Evolutionary conservation across 768 basidiomycete species (phyloP).

Genomic region (Mycena pura): DNA sequence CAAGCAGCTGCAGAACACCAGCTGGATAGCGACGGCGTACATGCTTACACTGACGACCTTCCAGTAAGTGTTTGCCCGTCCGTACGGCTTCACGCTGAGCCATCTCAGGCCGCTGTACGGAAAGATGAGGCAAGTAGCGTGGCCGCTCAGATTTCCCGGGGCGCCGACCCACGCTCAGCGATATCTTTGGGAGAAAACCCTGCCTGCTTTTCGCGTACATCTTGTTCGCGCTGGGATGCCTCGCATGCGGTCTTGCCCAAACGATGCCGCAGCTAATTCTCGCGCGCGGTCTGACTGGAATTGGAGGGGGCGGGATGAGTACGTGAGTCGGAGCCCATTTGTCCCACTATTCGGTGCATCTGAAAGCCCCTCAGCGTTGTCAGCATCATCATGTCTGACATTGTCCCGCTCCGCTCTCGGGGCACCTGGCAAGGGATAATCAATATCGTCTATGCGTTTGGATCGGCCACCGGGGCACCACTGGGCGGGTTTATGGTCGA

Average conservation of each 20-base stretch:
- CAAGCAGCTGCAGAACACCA: slow-evolving; percentile 66
- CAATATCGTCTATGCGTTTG: slow-evolving; percentile 65
- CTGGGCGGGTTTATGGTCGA: slow-evolving; percentile 69
- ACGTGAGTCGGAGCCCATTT: slow-evolving; percentile 48
- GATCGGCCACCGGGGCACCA: slow-evolving; percentile 66
- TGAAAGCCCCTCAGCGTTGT: slow-evolving; percentile 51
- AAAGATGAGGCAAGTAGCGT: slow-evolving; percentile 46
- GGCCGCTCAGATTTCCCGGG: not conserved
- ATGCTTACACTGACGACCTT: slow-evolving; percentile 66
- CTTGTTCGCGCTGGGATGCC: slow-evolving; percentile 59
- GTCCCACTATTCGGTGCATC: not conserved
- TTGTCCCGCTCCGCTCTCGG: slow-evolving; percentile 64
- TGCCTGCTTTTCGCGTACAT: slow-evolving; percentile 63
- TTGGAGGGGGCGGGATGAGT: slow-evolving; percentile 69
- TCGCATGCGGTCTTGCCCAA: slow-evolving; percentile 59
- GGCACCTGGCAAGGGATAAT: slow-evolving; percentile 79
- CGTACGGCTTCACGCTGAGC: not conserved
- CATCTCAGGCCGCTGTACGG: slow-evolving; percentile 63
- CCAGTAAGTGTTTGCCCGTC: slow-evolving; percentile 48
- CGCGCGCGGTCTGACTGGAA: slow-evolving; percentile 61
- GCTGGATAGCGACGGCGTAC: slow-evolving; percentile 72
- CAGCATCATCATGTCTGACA: slow-evolving; percentile 71
- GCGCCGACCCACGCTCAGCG: slow-evolving; percentile 38
- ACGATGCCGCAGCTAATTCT: slow-evolving; percentile 62
- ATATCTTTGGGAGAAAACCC: slow-evolving; percentile 67